phyloP scores from a whole-genome alignment of 768 basidiomycete genomes.

The Hydnum rufescens region DNA sequence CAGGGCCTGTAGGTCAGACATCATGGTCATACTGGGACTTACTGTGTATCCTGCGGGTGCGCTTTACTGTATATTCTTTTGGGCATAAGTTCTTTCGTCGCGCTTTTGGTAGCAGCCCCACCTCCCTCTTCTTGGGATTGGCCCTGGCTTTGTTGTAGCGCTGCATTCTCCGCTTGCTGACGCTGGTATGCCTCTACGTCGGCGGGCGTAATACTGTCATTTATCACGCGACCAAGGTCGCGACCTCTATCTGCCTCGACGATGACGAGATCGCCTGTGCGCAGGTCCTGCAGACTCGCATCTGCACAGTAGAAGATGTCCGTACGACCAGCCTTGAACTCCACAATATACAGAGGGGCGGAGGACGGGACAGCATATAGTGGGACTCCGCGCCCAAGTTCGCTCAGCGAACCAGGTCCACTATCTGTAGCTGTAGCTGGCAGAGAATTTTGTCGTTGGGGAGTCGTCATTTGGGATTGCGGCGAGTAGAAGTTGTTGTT shows the following conservation, averaged over 20 bases:
- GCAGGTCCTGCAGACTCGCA: constrained; percentile 22
- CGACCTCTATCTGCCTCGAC: constrained; percentile 93
- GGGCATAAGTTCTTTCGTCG: constrained; percentile 86
- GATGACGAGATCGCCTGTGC: constrained; percentile 80
- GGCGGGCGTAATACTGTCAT: constrained; percentile 72
- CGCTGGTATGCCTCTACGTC: constrained; percentile 86
- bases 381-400: constrained; percentile 80
- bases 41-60: constrained; percentile 63
- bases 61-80: constrained; percentile 94
- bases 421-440: background rate
- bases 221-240: constrained; percentile 81
- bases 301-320: constrained; percentile 79
- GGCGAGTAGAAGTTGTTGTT: no score
- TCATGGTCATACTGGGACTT: constrained; percentile 18
- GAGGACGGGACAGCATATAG: constrained; percentile 62
- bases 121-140: constrained; percentile 24
- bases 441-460: background rate
- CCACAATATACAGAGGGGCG: constrained; percentile 87
- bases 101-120: constrained; percentile 16
- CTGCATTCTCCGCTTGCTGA: constrained; percentile 42
- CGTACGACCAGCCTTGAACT: constrained; percentile 93
- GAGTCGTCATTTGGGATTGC: no score
- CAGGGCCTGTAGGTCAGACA: constrained; percentile 1
- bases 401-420: constrained; percentile 18
- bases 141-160: constrained; percentile 17